A percentile compares a stretch with the other conserved stretches of the same genome.
Conservation (phyloP, 345 rosid genomes). For the Aquilaria yunnanensis region DNA sequence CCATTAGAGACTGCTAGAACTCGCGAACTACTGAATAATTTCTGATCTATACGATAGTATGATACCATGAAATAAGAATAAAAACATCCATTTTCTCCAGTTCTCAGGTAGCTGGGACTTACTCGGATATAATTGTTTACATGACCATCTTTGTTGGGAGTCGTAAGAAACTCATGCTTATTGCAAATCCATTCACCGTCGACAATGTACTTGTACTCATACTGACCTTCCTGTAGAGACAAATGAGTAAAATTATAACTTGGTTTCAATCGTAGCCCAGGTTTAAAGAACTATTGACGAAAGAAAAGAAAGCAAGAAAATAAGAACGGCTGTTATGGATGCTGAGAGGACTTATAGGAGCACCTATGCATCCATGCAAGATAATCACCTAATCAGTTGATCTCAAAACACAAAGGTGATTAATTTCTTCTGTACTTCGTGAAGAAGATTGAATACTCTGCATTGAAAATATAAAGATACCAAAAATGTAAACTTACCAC, state of each 20-base stretch:
- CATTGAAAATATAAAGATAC: not conserved
- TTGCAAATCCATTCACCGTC: conserved; percentile 81
- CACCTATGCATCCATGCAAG: not conserved
- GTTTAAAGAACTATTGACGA: not conserved
- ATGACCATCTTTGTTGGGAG: conserved; percentile 78
- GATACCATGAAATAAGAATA: too few relatives aligned
- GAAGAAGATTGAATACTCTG: not conserved
- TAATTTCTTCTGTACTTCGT: too few relatives aligned
- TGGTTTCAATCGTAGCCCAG: not conserved
- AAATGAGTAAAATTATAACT: not conserved
- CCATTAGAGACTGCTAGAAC: too few relatives aligned
- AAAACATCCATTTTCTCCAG: too few relatives aligned
- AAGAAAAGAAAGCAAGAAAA: not conserved
- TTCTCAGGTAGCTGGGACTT: conserved; percentile 7
- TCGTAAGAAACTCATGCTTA: conserved; percentile 42
- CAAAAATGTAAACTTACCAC: conserved; percentile 38
- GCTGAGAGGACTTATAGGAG: not conserved
- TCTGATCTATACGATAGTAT: too few relatives aligned
- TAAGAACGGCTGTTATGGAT: not conserved
- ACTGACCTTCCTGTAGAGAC: conserved; percentile 72
- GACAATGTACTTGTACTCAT: conserved; percentile 85
- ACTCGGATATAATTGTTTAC: conserved; percentile 70
- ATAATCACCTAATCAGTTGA: not conserved
- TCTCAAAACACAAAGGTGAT: not conserved
- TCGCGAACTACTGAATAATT: too few relatives aligned